Evolutionary conservation across 495 filamentous ascomycete species (phyloP).

Genomic region (Tuber melanosporum): DNA sequence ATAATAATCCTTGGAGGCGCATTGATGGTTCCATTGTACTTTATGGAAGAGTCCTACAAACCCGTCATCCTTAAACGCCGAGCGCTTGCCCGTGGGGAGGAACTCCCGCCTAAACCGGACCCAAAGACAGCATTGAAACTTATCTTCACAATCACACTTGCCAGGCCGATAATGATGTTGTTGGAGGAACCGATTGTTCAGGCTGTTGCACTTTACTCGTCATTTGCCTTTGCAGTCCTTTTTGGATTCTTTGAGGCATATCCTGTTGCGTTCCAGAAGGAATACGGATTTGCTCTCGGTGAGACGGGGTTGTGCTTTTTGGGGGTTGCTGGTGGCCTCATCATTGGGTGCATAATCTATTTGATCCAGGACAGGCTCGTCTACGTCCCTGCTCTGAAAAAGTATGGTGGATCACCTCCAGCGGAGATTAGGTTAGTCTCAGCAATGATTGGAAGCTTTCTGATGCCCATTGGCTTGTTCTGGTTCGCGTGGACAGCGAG

Average conservation of each 20-base stretch:
- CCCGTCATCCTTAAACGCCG: slow-evolving; percentile 53
- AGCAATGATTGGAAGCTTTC: slow-evolving; percentile 56
- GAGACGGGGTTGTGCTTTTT: slow-evolving; percentile 56
- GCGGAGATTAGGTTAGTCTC: slow-evolving; percentile 56
- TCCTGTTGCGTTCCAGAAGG: slow-evolving; percentile 49
- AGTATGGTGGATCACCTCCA: slow-evolving; percentile 33
- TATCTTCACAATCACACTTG: slow-evolving; percentile 52
- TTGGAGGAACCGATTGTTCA: slow-evolving; percentile 60
- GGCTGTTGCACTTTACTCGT: slow-evolving; percentile 55
- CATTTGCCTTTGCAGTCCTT: slow-evolving; percentile 59
- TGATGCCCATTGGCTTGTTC: slow-evolving; percentile 50
- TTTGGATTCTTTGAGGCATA: slow-evolving; percentile 63
- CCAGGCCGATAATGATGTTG: slow-evolving; percentile 61
- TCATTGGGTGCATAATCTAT: slow-evolving; percentile 44
- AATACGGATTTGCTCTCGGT: slow-evolving; percentile 50
- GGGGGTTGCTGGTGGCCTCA: slow-evolving; percentile 53
- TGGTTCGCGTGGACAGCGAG: slow-evolving; percentile 50
- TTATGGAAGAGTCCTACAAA: slow-evolving; percentile 61
- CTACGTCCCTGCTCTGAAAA: slow-evolving; percentile 37
- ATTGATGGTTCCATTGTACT: slow-evolving; percentile 59
- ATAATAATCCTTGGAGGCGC: slow-evolving; percentile 66
- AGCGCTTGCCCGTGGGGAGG: slow-evolving; percentile 46
- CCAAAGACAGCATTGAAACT: slow-evolving; percentile 46
- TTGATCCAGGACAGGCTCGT: slow-evolving; percentile 39
- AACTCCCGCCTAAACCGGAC: slow-evolving; percentile 42